Base-by-base conservation (phyloP, 176 grass and related monocot species). In the Eleusine coracana region DNA sequence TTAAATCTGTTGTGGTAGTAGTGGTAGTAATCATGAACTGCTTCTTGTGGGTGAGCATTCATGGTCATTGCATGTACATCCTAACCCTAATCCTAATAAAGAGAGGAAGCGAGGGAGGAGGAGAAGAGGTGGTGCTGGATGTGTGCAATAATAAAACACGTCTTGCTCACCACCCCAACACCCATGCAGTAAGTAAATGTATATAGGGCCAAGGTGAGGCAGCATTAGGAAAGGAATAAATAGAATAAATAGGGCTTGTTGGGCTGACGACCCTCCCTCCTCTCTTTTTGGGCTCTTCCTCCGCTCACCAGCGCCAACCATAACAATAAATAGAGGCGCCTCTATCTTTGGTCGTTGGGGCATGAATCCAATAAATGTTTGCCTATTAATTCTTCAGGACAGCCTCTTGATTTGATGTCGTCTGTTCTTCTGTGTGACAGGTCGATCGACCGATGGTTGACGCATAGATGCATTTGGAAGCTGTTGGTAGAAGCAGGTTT, bases 1-100 rank as follows among this genome's bases (percentile, higher is more conserved):
- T 88, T 78, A 78, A 83, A 72, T 88, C 66, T 56, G 62, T 36
- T 66, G 62, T 36, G 15, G 62, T 28, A 61, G 37, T 42, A 60
- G 59, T 28, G 7, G 59, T 34, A 42, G 38, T 58, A 62, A 83
- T 87, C 86, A 83, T 73, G 80, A 76, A 88, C 73, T 88, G 72
- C 80, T 42, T 64, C 79, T 88, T 88, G 45, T 84, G 73, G 86
- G 72, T 84, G 80, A 40, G 80, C 86, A 88, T 88, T 88, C 86
- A 88, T 73, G 86, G 49, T 38, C 70, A 6, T 70, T 66, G 34
- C 72, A 64, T 81, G 74, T 61, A 76, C 54, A 72, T 20, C 78
- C 37, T 46, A 45, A 13, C 63, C 68, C 74, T 76, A 76, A 88
- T 70, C 66, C 58, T 72, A 58, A 81, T 86, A 73, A 66, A 83